Conservation (phyloP, 148 eudicot species). For the Amaranthus palmeri region DNA sequence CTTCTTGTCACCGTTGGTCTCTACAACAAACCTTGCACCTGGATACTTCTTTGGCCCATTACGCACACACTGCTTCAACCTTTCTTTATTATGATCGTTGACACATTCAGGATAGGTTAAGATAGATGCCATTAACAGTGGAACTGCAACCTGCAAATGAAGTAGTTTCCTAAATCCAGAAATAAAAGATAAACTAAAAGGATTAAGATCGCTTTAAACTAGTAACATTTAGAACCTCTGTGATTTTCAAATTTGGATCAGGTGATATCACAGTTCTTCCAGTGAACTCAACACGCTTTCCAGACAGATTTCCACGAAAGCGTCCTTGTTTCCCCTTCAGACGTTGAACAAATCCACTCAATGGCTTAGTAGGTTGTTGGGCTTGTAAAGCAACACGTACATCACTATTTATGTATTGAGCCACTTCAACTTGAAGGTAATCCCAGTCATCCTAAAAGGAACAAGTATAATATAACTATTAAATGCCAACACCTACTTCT, state of each 20-base stretch:
- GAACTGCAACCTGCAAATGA: slow-evolving; percentile 67
- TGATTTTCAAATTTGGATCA: slow-evolving; percentile 88
- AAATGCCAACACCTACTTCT: background rate
- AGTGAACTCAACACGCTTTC: slow-evolving; percentile 95
- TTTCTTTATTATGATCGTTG: slow-evolving; percentile 79
- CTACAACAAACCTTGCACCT: slow-evolving; percentile 66
- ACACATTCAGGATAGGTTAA: slow-evolving; percentile 84
- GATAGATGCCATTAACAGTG: slow-evolving; percentile 66
- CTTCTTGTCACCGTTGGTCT: slow-evolving; percentile 54
- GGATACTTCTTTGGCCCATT: slow-evolving; percentile 85
- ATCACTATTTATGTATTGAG: slow-evolving; percentile 83
- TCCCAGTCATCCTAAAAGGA: slow-evolving; percentile 56
- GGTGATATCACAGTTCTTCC: slow-evolving; percentile 96
- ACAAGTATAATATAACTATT: background rate
- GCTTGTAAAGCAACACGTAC: slow-evolving; percentile 38
- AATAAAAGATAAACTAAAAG: background rate
- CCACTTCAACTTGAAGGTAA: slow-evolving; percentile 68
- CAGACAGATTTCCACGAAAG: slow-evolving; percentile 79
- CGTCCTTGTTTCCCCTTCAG: slow-evolving; percentile 94
- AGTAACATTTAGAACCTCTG: slow-evolving; percentile 51
- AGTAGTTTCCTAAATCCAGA: too few relatives aligned
- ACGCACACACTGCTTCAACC: slow-evolving; percentile 71
- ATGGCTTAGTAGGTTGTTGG: slow-evolving; percentile 36
- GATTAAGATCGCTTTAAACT: background rate
- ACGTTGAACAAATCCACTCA: slow-evolving; percentile 81